Evolutionary conservation across 805 yeast species (phyloP), one percentile per base, ranked within the genome.

Genomic region (Wickerhamiella azymoides): DNA sequence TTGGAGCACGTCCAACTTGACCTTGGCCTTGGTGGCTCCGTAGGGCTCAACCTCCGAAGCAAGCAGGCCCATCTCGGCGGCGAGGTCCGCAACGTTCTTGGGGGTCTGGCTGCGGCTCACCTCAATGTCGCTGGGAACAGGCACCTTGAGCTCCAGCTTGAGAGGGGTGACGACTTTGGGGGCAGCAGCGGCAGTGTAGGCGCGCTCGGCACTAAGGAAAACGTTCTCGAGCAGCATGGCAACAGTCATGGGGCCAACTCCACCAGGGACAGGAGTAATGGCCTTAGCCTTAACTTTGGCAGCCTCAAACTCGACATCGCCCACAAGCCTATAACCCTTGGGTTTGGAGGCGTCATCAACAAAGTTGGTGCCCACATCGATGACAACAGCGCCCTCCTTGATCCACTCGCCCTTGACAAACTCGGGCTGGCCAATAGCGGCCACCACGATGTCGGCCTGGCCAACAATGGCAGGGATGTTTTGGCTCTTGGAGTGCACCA

Each of bases 171-270:
- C 65, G 49, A 65, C 62, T 54, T 74, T 68, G 59, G 68, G 62
- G 59, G 69, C 67, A 60, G 62, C 58, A 28, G 60, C 59, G 19
- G 56, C 53, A 25, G 55, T 57, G 37, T 49, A 44, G 16, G 51
- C 49, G 46, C 73, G 66, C 56, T 80, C 71, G 17, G 97, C 94
- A 43, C 95, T 84, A 52, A 74, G 72, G 48, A 78, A 69, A 10
- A 89, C 89, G 59, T 92, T 89, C 52, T 80, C 74, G 51, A 88
- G 74, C 50, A 89, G 75, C 96, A 88, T 86, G 36, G 95, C 95
- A 40, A 89, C 96, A 24, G 98, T 89, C 97, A 89, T 89, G 52
- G 98, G 98, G 36, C 98, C 98, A 51, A 89, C 97, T 56, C 97
- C 97, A 61, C 97, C 97, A 27, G 98, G 98, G 47, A 89, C 98